A percentile compares a stretch with the other conserved stretches of the same genome.
Conservation (phyloP, 2,329 filamentous ascomycete species). For the Fusarium irregulare region DNA sequence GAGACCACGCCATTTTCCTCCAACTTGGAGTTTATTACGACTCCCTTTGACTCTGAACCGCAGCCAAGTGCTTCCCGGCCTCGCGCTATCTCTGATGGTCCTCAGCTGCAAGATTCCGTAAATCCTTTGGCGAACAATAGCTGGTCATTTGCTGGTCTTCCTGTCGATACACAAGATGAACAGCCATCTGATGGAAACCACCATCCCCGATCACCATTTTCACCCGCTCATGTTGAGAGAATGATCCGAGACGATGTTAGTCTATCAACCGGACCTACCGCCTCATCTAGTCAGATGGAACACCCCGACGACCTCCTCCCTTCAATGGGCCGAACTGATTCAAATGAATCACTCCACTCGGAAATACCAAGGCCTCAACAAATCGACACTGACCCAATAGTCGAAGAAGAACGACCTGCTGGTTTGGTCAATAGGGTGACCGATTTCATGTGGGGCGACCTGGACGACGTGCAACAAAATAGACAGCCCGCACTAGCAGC, state of each 20-base stretch:
- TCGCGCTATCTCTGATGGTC: constrained; percentile 68
- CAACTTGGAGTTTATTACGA: constrained; percentile 10
- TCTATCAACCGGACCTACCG: not conserved
- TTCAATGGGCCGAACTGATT: constrained; percentile 11
- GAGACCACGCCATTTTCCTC: constrained; percentile 20
- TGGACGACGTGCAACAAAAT: constrained; percentile 53
- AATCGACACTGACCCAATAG: constrained; percentile 18
- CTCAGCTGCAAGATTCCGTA: constrained; percentile 55
- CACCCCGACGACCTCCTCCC: not conserved
- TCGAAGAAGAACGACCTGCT: constrained; percentile 27
- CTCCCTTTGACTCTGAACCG: constrained; percentile 16
- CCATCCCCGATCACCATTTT: not conserved
- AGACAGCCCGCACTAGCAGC: constrained; percentile 55
- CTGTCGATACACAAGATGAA: constrained; percentile 38
- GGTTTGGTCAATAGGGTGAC: constrained; percentile 55
- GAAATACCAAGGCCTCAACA: constrained; percentile 14
- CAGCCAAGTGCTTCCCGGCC: constrained; percentile 53
- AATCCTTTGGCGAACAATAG: constrained; percentile 69
- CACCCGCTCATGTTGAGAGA: not conserved
- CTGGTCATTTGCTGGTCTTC: constrained; percentile 66
- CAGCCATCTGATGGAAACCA: not conserved
- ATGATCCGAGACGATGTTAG: not conserved
- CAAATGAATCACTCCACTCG: not conserved
- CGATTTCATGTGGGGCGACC: constrained; percentile 71
- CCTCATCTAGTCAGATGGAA: not conserved